These are phyloP conservation scores for Colletotrichum liriopes DNA, from an alignment of 2,329 filamentous ascomycete genomes.

Conservation along the genomic window DNA sequence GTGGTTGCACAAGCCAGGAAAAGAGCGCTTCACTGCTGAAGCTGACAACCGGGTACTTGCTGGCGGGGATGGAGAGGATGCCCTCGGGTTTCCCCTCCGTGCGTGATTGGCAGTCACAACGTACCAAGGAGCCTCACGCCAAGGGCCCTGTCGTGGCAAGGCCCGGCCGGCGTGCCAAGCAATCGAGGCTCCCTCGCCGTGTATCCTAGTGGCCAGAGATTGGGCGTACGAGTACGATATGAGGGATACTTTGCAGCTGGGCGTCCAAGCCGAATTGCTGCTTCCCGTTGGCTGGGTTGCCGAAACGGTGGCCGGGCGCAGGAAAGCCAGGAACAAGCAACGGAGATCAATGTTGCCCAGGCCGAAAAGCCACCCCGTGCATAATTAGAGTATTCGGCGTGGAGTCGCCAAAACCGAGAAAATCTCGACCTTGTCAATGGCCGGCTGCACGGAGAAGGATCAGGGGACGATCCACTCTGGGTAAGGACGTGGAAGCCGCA, in stretches of 20 bases:
- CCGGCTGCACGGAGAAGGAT: slow-evolving; percentile 8
- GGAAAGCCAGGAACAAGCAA: slow-evolving; percentile 33
- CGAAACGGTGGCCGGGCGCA: slow-evolving; percentile 24
- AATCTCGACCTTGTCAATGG: neutral
- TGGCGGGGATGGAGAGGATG: too few species aligned
- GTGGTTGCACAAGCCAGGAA: too few species aligned
- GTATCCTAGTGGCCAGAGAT: neutral
- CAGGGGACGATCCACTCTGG: slow-evolving; percentile 13
- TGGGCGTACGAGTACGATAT: neutral
- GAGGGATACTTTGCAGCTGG: neutral
- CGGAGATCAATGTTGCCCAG: slow-evolving; percentile 22
- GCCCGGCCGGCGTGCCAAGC: neutral
- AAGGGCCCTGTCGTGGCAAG: neutral
- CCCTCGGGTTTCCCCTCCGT: too few species aligned
- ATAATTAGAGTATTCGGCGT: slow-evolving; percentile 30
- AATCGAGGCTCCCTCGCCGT: neutral
- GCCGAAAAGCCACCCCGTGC: slow-evolving; percentile 11
- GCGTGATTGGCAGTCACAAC: too few species aligned
- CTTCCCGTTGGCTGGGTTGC: neutral
- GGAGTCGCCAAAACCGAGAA: slow-evolving; percentile 12
- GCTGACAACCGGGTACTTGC: too few species aligned
- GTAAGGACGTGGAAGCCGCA: neutral
- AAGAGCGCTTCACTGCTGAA: too few species aligned
- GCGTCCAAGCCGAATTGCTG: neutral
- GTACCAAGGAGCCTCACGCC: neutral